phyloP scores from a whole-genome alignment of 1,139 yeast species.

The Ogataea hybrid region DNA sequence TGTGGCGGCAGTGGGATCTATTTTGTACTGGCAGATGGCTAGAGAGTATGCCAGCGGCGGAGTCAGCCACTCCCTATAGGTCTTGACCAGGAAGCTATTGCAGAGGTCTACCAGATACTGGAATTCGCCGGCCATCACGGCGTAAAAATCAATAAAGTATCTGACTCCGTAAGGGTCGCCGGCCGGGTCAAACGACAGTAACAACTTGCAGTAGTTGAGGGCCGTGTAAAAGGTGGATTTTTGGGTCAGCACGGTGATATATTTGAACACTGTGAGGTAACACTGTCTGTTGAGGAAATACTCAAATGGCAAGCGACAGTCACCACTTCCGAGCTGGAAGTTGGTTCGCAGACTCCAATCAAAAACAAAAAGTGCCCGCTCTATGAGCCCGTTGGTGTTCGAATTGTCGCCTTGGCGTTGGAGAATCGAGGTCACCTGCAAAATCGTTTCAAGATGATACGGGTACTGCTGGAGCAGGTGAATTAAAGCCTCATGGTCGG shows the following conservation, averaged over 20 bases:
- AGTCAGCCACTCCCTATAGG: conserved; percentile 66
- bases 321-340: conserved; percentile 54
- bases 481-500: conserved; percentile 70
- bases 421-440: conserved; percentile 75
- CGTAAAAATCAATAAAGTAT: conserved; percentile 77
- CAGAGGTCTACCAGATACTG: conserved; percentile 57
- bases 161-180: conserved; percentile 87
- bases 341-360: conserved; percentile 59
- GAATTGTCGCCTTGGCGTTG: conserved; percentile 77
- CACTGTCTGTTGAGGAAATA: conserved; percentile 74
- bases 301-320: conserved; percentile 73
- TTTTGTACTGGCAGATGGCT: conserved; percentile 54
- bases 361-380: conserved; percentile 73
- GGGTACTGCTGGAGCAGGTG: conserved; percentile 57
- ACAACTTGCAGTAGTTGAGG: conserved; percentile 65
- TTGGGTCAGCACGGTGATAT: conserved; percentile 68
- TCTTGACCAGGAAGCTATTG: conserved; percentile 51
- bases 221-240: conserved; percentile 80
- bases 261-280: conserved; percentile 69
- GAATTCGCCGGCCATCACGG: conserved; percentile 65
- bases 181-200: conserved; percentile 68
- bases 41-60: conserved; percentile 72
- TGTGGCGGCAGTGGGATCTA: conserved; percentile 44
- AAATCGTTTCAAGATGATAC: conserved; percentile 71
- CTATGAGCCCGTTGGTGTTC: conserved; percentile 67